These are phyloP conservation scores for Pichia thaimueangensis DNA, from an alignment of 805 yeast genomes.

Conservation along the genomic window DNA sequence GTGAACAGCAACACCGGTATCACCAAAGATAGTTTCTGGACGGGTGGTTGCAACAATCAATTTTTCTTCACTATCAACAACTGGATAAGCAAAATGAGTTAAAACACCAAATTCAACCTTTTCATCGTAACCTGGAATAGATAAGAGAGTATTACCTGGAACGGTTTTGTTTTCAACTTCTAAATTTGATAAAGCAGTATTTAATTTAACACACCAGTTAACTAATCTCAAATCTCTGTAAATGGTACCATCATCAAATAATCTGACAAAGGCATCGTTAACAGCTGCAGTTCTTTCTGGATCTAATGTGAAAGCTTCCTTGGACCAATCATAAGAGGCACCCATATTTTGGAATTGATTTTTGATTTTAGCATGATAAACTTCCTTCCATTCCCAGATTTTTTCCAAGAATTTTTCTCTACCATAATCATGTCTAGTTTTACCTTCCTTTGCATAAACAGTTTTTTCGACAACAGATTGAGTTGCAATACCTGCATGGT, in stretches of 20 bases:
- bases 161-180: slow-evolving; percentile 93
- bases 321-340: slow-evolving; percentile 94
- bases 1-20: slow-evolving; percentile 96
- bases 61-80: slow-evolving; percentile 79
- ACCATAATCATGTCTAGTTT: slow-evolving; percentile 92
- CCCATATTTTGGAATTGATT: slow-evolving; percentile 81
- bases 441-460: slow-evolving; percentile 78
- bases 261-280: slow-evolving; percentile 79
- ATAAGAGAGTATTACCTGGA: slow-evolving; percentile 70
- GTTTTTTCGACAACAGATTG: slow-evolving; percentile 97
- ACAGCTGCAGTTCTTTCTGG: slow-evolving; percentile 76
- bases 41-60: slow-evolving; percentile 94
- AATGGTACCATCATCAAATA: slow-evolving; percentile 92
- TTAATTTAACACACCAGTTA: slow-evolving; percentile 93
- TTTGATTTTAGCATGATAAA: slow-evolving; percentile 81
- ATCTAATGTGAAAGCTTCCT: slow-evolving; percentile 90
- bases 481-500: slow-evolving; percentile 98
- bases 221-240: slow-evolving; percentile 91
- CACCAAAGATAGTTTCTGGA: slow-evolving; percentile 98
- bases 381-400: slow-evolving; percentile 99
- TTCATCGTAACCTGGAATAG: slow-evolving; percentile 86
- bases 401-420: slow-evolving; percentile 82
- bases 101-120: slow-evolving; percentile 94
- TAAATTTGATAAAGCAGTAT: slow-evolving; percentile 92
- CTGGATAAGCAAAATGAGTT: slow-evolving; percentile 91